A percentile compares a stretch with the other conserved stretches of the same genome.
These are phyloP conservation scores for Cubamyces lactineus DNA, from an alignment of 768 basidiomycete species.

Conservation along the genomic window DNA sequence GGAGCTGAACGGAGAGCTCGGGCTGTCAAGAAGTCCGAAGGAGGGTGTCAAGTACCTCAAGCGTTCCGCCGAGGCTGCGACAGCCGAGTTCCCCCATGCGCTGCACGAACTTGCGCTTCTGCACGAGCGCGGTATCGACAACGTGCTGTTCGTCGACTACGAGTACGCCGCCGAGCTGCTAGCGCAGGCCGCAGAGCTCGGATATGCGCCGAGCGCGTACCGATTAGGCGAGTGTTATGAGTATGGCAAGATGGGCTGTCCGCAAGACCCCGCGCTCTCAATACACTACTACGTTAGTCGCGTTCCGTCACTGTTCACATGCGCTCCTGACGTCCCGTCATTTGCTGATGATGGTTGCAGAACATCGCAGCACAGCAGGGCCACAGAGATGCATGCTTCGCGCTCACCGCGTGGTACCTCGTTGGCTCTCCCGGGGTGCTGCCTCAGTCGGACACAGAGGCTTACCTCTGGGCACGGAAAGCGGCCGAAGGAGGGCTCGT, in stretches of 20 bases:
- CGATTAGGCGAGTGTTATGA: conserved; percentile 98
- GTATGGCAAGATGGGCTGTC: conserved; percentile 98
- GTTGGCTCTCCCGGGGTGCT: conserved; percentile 97
- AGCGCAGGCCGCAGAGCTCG: conserved; percentile 93
- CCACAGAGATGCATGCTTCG: conserved; percentile 97
- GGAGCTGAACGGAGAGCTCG: conserved; percentile 94
- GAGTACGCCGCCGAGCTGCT: conserved; percentile 95
- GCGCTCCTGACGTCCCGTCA: conserved; percentile 4
- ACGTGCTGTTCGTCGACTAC: conserved; percentile 94
- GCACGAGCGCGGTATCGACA: conserved; percentile 97
- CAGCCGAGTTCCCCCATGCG: conserved; percentile 95
- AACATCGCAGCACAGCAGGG: conserved; percentile 98
- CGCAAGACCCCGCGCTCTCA: conserved; percentile 93
- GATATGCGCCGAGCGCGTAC: conserved; percentile 95
- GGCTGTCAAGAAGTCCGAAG: conserved; percentile 82
- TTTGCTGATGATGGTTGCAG: conserved; percentile 41
- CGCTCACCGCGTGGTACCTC: conserved; percentile 98
- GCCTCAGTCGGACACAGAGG: conserved; percentile 98
- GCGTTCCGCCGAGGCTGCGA: conserved; percentile 91
- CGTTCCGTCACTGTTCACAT: conserved; percentile 24
- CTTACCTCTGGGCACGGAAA: conserved; percentile 95
- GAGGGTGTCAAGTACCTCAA: conserved; percentile 99
- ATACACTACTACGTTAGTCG: conserved; percentile 95
- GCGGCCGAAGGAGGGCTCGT: conserved; percentile 90
- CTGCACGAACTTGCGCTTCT: conserved; percentile 92